phyloP scores from a whole-genome alignment of 352 stramenopile species.

The Phytophthora podocarpi region DNA sequence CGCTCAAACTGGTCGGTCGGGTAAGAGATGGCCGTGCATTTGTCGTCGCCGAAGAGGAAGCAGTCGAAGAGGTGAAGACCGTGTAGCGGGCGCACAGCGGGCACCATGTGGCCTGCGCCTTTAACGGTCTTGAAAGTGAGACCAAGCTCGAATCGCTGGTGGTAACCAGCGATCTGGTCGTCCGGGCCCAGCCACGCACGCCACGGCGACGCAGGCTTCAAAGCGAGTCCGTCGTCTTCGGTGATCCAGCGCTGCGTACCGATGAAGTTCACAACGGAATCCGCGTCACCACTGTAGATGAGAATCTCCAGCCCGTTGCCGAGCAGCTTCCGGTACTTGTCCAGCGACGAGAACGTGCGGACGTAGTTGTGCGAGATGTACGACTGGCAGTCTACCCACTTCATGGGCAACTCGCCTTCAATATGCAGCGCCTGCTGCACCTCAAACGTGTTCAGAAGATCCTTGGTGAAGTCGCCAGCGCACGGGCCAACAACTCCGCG shows the following conservation, averaged over 20 bases:
- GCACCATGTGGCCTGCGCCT: constrained; percentile 90
- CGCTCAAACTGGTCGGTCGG: constrained; percentile 54
- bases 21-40: constrained; percentile 57
- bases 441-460: constrained; percentile 55
- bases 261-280: constrained; percentile 80
- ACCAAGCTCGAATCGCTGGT: constrained; percentile 73
- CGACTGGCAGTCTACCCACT: constrained; percentile 63
- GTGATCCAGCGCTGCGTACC: constrained; percentile 86
- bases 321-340: constrained; percentile 69
- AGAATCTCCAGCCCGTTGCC: constrained; percentile 49
- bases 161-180: constrained; percentile 83
- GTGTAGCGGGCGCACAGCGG: constrained; percentile 62
- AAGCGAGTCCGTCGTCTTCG: constrained; percentile 45
- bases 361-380: constrained; percentile 52
- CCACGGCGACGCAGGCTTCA: constrained; percentile 49
- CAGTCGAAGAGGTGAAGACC: constrained; percentile 75
- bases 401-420: constrained; percentile 40
- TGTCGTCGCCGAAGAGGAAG: constrained; percentile 67
- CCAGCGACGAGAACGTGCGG: constrained; percentile 55
- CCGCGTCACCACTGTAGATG: constrained; percentile 74
- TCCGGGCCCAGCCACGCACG: constrained; percentile 62
- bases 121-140: constrained; percentile 92
- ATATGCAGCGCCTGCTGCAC: constrained; percentile 67
- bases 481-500: constrained; percentile 62
- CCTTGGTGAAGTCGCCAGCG: constrained; percentile 54